Evolutionary conservation across 2,329 filamentous ascomycete genomes (phyloP).

Genomic region (Dactylellina drechsleri): DNA sequence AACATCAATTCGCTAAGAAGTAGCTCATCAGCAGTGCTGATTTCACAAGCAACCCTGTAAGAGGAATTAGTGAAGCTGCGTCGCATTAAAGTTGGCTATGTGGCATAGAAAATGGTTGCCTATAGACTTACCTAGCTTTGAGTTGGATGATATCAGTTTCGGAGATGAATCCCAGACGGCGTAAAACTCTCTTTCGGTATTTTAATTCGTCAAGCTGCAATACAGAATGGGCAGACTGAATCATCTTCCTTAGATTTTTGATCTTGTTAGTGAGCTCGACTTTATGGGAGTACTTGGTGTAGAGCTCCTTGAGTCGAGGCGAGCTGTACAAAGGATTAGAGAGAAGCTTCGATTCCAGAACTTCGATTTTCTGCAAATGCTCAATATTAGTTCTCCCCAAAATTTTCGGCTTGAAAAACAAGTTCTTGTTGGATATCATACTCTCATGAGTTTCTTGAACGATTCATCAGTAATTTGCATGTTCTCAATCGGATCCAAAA

Average conservation of each 20-base stretch:
- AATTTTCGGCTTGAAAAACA: not conserved
- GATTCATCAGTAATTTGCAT: slow-evolving; percentile 93
- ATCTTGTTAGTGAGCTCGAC: slow-evolving; percentile 79
- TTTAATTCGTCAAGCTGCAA: slow-evolving; percentile 96
- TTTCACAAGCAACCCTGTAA: slow-evolving; percentile 87
- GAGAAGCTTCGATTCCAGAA: slow-evolving; percentile 87
- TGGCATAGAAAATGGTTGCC: not conserved
- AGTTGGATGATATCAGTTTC: slow-evolving; percentile 94
- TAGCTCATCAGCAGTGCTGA: slow-evolving; percentile 94
- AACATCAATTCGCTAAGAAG: slow-evolving; percentile 93
- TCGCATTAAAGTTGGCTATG: not conserved
- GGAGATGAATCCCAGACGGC: slow-evolving; percentile 93
- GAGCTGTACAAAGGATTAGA: slow-evolving; percentile 93
- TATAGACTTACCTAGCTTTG: slow-evolving; percentile 75
- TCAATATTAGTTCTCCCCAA: slow-evolving; percentile 5
- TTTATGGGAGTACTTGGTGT: slow-evolving; percentile 86
- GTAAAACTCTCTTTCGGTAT: slow-evolving; percentile 91
- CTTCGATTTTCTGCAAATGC: slow-evolving; percentile 83
- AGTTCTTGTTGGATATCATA: slow-evolving; percentile 60
- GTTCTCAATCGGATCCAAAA: slow-evolving; percentile 92
- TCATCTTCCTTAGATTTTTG: slow-evolving; percentile 87
- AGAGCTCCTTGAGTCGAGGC: slow-evolving; percentile 81
- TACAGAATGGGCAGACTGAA: slow-evolving; percentile 83
- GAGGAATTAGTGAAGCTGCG: not conserved
- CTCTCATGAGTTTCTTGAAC: slow-evolving; percentile 86